These are phyloP conservation scores for Talaromyces sp. DNA, from an alignment of 2,329 filamentous ascomycete genomes.

Conservation along the genomic window DNA sequence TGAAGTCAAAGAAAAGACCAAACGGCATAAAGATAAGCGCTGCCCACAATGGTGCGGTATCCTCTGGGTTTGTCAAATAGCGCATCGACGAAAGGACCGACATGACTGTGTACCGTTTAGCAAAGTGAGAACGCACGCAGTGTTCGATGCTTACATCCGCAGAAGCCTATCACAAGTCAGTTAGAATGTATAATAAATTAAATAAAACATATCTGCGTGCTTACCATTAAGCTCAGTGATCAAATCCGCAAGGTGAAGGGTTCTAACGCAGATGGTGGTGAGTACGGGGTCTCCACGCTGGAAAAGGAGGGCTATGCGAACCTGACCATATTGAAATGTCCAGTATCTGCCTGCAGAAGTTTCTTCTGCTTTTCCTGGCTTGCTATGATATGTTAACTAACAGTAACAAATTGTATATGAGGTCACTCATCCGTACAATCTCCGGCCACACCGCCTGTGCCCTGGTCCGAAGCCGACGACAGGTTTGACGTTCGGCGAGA, in stretches of 20 bases:
- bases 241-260: conserved; percentile 46
- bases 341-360: conserved; percentile 42
- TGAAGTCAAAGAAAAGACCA: conserved; percentile 94
- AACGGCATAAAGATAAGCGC: conserved; percentile 86
- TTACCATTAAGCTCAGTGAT: conserved; percentile 48
- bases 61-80: conserved; percentile 68
- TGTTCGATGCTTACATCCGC: conserved; percentile 36
- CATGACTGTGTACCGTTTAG: conserved; percentile 56
- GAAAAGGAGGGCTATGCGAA: conserved; percentile 19
- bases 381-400: conserved; percentile 17
- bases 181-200: not conserved
- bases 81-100: conserved; percentile 92
- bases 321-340: conserved; percentile 49
- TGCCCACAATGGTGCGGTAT: conserved; percentile 68
- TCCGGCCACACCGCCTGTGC: conserved; percentile 19
- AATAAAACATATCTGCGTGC: not conserved
- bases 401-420: conserved; percentile 7
- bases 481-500: conserved; percentile 28
- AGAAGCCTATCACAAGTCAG: conserved; percentile 36
- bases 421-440: conserved; percentile 23
- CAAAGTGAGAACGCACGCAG: not conserved
- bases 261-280: conserved; percentile 24
- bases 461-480: conserved; percentile 29
- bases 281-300: not conserved
- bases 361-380: conserved; percentile 47